These are phyloP conservation scores for Coemansia sp. DNA, from an alignment of 192 early-diverging fungal species.

Conservation along the genomic window DNA sequence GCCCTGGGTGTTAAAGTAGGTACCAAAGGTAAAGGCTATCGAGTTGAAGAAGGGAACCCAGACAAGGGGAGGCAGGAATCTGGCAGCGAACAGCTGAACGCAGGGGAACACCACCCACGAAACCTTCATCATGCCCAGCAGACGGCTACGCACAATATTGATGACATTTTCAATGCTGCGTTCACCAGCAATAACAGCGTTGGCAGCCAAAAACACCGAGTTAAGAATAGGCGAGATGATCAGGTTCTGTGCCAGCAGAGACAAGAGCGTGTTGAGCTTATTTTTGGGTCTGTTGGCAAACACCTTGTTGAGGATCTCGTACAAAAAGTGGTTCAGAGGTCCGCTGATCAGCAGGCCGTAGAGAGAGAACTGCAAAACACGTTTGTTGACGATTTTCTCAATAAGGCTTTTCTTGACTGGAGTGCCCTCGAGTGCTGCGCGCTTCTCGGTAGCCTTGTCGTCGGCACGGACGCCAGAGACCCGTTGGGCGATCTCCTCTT, in stretches of 20 bases:
- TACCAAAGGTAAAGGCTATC: slow-evolving; percentile 75
- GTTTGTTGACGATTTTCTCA: slow-evolving; percentile 57
- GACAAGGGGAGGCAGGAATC: slow-evolving; percentile 69
- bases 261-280: slow-evolving; percentile 63
- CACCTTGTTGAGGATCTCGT: slow-evolving; percentile 70
- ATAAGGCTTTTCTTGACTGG: slow-evolving; percentile 21
- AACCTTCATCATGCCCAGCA: slow-evolving; percentile 77
- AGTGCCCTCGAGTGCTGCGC: slow-evolving; percentile 36
- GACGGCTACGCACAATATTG: slow-evolving; percentile 58
- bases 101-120: slow-evolving; percentile 81
- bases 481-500: slow-evolving; percentile 74
- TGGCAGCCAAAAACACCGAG: slow-evolving; percentile 80
- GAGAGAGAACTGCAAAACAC: slow-evolving; percentile 76
- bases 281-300: slow-evolving; percentile 69
- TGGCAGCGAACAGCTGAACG: slow-evolving; percentile 76
- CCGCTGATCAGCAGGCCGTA: slow-evolving; percentile 81
- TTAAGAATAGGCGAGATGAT: slow-evolving; percentile 86
- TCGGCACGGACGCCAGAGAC: slow-evolving; percentile 57
- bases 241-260: slow-evolving; percentile 74
- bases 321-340: slow-evolving; percentile 80
- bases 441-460: slow-evolving; percentile 47
- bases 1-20: slow-evolving; percentile 73
- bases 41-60: slow-evolving; percentile 94
- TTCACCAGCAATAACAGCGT: slow-evolving; percentile 79
- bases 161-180: slow-evolving; percentile 56